These are phyloP conservation scores for Lachnellula occidentalis DNA, from an alignment of 2,329 filamentous ascomycete species.

Conservation along the genomic window DNA sequence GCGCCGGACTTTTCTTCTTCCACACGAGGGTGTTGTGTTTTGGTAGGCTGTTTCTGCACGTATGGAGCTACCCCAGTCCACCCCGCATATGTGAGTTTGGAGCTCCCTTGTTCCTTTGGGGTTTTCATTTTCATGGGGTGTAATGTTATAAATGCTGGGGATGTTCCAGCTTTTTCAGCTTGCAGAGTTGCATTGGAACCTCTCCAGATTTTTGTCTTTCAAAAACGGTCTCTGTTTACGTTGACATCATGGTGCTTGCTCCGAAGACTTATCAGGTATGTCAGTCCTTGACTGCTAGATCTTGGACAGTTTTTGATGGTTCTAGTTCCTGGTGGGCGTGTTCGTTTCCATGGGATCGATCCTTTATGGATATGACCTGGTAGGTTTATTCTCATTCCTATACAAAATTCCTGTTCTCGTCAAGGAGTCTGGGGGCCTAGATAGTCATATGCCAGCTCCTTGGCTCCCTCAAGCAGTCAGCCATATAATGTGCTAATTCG, in stretches of 20 bases:
- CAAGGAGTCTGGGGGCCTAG: too few species aligned
- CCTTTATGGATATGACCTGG: slow-evolving; percentile 49
- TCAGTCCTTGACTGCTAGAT: neutral
- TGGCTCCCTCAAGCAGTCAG: too few species aligned
- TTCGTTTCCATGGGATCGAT: slow-evolving; percentile 53
- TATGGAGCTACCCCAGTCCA: neutral
- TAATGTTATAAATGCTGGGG: neutral
- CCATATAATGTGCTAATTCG: too few species aligned
- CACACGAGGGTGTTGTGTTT: too few species aligned
- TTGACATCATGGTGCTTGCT: slow-evolving; percentile 25
- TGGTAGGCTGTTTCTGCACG: neutral
- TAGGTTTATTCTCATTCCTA: too few species aligned
- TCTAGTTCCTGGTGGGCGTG: slow-evolving; percentile 33
- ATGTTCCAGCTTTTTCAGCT: neutral
- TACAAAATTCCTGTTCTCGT: too few species aligned
- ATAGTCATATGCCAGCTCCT: too few species aligned
- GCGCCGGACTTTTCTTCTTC: too few species aligned
- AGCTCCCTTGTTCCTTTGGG: neutral
- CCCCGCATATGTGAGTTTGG: neutral
- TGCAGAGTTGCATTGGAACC: neutral
- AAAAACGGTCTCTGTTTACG: neutral
- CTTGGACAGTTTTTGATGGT: neutral
- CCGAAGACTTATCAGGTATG: slow-evolving; percentile 32
- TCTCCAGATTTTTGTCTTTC: neutral
- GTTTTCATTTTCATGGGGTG: neutral